Percentiles rank a stretch among this genome's conserved stretches.
These are phyloP conservation scores for Daldinia sp. DNA, from an alignment of 2,329 filamentous ascomycete species.

Conservation along the genomic window DNA sequence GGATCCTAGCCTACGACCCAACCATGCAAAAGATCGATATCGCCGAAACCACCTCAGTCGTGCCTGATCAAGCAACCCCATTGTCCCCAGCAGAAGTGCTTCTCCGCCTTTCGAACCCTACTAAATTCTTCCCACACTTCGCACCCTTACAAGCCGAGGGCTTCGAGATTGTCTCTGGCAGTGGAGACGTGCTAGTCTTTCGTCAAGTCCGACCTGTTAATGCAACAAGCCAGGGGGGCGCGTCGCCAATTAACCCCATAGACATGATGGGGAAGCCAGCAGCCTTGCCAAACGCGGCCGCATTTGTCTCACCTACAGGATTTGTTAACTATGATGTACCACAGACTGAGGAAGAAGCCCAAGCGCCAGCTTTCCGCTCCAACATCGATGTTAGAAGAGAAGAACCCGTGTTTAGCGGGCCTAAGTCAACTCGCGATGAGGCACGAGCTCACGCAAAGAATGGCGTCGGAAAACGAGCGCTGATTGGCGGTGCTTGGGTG, in stretches of 20 bases:
- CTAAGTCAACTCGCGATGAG: constrained; percentile 48
- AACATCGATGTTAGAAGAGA: constrained; percentile 60
- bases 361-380: constrained; percentile 55
- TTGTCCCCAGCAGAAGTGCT: constrained; percentile 71
- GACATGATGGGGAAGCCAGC: constrained; percentile 63
- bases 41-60: constrained; percentile 70
- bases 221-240: constrained; percentile 21
- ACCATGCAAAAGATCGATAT: constrained; percentile 67
- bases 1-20: constrained; percentile 74
- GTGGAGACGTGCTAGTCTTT: constrained; percentile 73
- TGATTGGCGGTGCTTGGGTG: constrained; percentile 66
- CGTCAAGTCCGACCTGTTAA: constrained; percentile 64
- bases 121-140: constrained; percentile 75
- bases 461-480: constrained; percentile 61
- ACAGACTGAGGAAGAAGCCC: constrained; percentile 48
- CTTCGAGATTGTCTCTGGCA: constrained; percentile 75
- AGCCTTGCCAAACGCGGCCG: constrained; percentile 61
- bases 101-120: constrained; percentile 69
- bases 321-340: constrained; percentile 71
- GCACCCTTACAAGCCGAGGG: constrained; percentile 68
- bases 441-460: constrained; percentile 51
- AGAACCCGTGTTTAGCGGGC: constrained; percentile 62
- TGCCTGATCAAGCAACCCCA: constrained; percentile 61
- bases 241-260: constrained; percentile 66
- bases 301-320: constrained; percentile 73